Percentiles rank a stretch among this genome's conserved stretches.
Conservation (phyloP, 495 filamentous ascomycete species). For the Penicillium lividum region DNA sequence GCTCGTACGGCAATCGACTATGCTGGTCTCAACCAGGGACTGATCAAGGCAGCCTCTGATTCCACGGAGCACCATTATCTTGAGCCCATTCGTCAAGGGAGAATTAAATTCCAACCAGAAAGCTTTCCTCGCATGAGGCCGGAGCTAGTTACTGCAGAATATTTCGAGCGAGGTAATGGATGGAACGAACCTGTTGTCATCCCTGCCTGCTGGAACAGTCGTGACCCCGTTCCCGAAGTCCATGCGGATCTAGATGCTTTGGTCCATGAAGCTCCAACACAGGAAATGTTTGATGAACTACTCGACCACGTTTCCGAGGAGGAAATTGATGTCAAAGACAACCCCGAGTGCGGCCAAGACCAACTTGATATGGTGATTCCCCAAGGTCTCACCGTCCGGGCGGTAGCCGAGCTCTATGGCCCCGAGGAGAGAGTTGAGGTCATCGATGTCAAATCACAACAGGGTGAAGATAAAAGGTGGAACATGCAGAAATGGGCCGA, state of each 20-base stretch:
- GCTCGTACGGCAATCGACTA: conserved; percentile 75
- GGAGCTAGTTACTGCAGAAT: conserved; percentile 66
- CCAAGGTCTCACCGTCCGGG: conserved; percentile 63
- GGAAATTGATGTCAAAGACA: conserved; percentile 43
- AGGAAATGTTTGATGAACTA: conserved; percentile 52
- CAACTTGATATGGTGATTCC: conserved; percentile 75
- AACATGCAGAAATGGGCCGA: conserved; percentile 72
- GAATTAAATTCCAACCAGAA: conserved; percentile 62
- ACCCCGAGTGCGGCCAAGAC: conserved; percentile 64
- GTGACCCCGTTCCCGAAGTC: conserved; percentile 36
- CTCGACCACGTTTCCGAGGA: conserved; percentile 41
- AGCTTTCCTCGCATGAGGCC: conserved; percentile 67
- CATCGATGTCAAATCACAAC: conserved; percentile 76
- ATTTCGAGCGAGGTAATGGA: conserved; percentile 65
- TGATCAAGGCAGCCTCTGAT: conserved; percentile 68
- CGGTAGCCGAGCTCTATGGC: conserved; percentile 67
- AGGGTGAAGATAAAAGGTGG: conserved; percentile 68
- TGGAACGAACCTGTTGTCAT: conserved; percentile 73
- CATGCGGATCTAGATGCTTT: conserved; percentile 34
- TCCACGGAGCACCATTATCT: conserved; percentile 75
- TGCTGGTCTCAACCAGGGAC: conserved; percentile 71
- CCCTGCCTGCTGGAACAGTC: conserved; percentile 65
- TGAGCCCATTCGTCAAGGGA: conserved; percentile 67
- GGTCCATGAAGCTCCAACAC: conserved; percentile 37
- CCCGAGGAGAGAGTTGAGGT: conserved; percentile 67